Base-by-base conservation (phyloP, 768 basidiomycete genomes). In the Leccinum imitatum region DNA sequence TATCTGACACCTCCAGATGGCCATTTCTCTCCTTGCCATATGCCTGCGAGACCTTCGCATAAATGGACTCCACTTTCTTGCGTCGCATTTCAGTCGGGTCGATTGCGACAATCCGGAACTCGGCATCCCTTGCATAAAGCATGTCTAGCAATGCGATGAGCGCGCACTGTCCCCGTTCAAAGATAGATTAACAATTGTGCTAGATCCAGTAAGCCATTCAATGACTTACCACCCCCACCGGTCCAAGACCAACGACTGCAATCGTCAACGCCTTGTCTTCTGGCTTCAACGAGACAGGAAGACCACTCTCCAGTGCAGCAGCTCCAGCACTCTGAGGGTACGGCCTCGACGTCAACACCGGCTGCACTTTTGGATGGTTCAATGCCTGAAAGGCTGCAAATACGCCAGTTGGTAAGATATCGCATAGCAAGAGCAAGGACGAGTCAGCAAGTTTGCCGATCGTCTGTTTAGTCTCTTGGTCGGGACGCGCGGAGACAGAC, bases 361-460 rank as follows among this genome's bases (percentile, higher is more conserved):
- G 84, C 19, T 79, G 74, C 5, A 86, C 76, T 73, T 91, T 92
- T 4, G 89, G 86, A 66, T 92, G 89, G 59, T 84, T 84, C 59
- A 91, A 66, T 3, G 85, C 84, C 69, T 91, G 90, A 59, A 85
- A 67, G 3, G 86, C 87, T 9, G 90, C 90, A 65, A 90, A 92
- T 15, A 88, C 82, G 4, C 89, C 90, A 0, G 91, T 92, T 3
- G 91, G 91, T 14, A 91, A 79, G 66, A 91, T 90, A 66, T 92
- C 91, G 10, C 87, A 87, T 8, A 92, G 77, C 57, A 92, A 76
- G 21, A 92, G 78, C 50, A 91, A 76, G 1, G 89, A 88, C 41
- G 81, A 83, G 63, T 91, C 88, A 4, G 83, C 68, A 5, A 91
- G 73, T 10, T 69, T 70, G 15, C 72, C 70, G 48, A 83, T 71